Evolutionary conservation across 768 basidiomycete genomes (phyloP).

Genomic region (Russula griseocarnosa): DNA sequence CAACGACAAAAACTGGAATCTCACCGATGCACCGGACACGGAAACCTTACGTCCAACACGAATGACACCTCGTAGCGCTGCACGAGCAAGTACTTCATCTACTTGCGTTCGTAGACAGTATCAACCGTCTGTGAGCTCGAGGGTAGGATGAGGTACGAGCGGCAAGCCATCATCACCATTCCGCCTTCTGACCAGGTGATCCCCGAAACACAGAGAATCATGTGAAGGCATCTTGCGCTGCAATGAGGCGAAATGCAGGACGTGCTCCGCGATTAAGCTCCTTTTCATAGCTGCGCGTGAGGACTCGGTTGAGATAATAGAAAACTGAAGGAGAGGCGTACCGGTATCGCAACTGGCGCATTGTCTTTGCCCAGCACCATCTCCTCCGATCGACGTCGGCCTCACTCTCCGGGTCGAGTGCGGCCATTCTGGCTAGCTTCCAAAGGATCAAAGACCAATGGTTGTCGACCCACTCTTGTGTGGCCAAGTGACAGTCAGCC

Average conservation of each 20-base stretch:
- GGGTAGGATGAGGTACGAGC: constrained; percentile 46
- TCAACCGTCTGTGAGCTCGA: constrained; percentile 99
- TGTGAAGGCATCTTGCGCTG: constrained; percentile 80
- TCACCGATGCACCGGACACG: constrained; percentile 72
- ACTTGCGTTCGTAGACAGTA: constrained; percentile 76
- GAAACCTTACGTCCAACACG: constrained; percentile 79
- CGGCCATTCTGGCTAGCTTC: constrained; percentile 87
- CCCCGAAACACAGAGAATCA: constrained; percentile 80
- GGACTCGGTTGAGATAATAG: neutral
- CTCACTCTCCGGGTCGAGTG: constrained; percentile 63
- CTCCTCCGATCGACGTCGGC: constrained; percentile 43
- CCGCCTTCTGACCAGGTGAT: constrained; percentile 52
- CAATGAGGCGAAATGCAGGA: constrained; percentile 75
- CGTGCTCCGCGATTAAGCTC: constrained; percentile 58
- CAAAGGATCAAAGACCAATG: constrained; percentile 90
- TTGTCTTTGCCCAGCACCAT: constrained; percentile 83
- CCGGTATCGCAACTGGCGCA: constrained; percentile 84
- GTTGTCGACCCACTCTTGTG: constrained; percentile 82
- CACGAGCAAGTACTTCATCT: constrained; percentile 70
- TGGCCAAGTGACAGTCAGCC: constrained; percentile 63
- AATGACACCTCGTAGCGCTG: constrained; percentile 61
- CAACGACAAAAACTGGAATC: neutral
- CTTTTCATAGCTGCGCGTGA: constrained; percentile 41
- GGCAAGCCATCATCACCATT: constrained; percentile 39
- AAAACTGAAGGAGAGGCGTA: constrained; percentile 35